phyloP scores from a whole-genome alignment of 2,329 filamentous ascomycete species.

The Ophiostoma pallidulum region DNA sequence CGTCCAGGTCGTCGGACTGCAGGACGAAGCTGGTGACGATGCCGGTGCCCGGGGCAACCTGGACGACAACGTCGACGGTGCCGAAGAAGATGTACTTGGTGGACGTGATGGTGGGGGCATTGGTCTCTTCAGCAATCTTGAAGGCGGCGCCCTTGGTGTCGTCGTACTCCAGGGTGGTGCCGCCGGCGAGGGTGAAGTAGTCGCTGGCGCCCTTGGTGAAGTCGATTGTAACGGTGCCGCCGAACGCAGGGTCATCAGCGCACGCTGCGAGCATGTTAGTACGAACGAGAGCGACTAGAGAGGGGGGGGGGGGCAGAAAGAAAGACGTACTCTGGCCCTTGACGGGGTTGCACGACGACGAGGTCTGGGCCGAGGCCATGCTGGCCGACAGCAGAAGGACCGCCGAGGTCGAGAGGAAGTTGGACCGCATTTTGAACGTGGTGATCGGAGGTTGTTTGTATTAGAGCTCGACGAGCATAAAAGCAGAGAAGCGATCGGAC shows the following conservation, averaged over 20 bases:
- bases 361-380: constrained; percentile 46
- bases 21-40: constrained; percentile 86
- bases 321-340: constrained; percentile 31
- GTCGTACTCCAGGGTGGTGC: constrained; percentile 41
- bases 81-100: constrained; percentile 97
- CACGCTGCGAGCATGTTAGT: constrained; percentile 40
- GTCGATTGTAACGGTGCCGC: constrained; percentile 54
- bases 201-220: constrained; percentile 65
- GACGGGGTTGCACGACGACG: constrained; percentile 45
- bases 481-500: not conserved
- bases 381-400: constrained; percentile 37
- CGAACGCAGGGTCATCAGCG: constrained; percentile 67
- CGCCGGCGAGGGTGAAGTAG: constrained; percentile 36
- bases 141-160: constrained; percentile 41
- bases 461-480: constrained; percentile 4
- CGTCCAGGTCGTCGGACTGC: constrained; percentile 83
- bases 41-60: constrained; percentile 69
- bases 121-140: constrained; percentile 56
- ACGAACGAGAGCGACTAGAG: not conserved
- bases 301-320: not conserved
- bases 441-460: not conserved
- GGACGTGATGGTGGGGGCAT: constrained; percentile 63
- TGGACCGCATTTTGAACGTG: constrained; percentile 34
- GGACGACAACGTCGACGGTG: constrained; percentile 67
- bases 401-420: constrained; percentile 34